Evolutionary conservation across 2,329 filamentous ascomycete species (phyloP), one percentile per base, ranked within the genome.

Genomic region (Trichoderma polysporum): DNA sequence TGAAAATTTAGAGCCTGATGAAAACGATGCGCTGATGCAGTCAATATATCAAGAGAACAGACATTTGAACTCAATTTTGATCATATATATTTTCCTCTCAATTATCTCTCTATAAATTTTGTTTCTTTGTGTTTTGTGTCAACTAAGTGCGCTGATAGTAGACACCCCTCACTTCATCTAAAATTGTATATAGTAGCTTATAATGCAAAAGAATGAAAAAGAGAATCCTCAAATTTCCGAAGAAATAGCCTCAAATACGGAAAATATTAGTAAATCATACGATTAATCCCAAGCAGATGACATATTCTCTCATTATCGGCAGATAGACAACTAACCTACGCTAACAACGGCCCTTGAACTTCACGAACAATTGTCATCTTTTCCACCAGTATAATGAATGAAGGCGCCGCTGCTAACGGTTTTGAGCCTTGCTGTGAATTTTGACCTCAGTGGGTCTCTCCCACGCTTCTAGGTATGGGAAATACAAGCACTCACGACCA

Each of bases 301-400:
- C 57, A 50, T 6, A 9, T 72, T 27, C 66, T 72, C 3, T n/a
- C 8, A 27, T 62, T 72, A 1, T 45, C 66, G 8, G 37, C 56
- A 37, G 50, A 31, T 22, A 59, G 72, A 17, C 69, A 71, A n/a
- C 37, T 73, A 1, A 71, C 72, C 12, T 73, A 70, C 57, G 69
- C 72, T 12, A 59, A 68, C 66, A 73, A 72, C 35, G 71, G 72
- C 2, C 72, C 71, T 2, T 33, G 50, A 5, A 31, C 45, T 2
- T 68, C 70, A 1, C 70, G 68, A 8, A 71, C 63, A 31, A 41
- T 72, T 27, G 29, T 73, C 47, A 35, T 73, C 27, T 73, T 73
- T 66, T 73, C 72, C 47, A 65, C 64, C 2, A 70, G 72, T 31
- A 60, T 73, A 9, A 67, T 73, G 65, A 70, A 69, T 57, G 67